phyloP scores from a whole-genome alignment of 306 rosid species.

The Trifolium subterraneum region DNA sequence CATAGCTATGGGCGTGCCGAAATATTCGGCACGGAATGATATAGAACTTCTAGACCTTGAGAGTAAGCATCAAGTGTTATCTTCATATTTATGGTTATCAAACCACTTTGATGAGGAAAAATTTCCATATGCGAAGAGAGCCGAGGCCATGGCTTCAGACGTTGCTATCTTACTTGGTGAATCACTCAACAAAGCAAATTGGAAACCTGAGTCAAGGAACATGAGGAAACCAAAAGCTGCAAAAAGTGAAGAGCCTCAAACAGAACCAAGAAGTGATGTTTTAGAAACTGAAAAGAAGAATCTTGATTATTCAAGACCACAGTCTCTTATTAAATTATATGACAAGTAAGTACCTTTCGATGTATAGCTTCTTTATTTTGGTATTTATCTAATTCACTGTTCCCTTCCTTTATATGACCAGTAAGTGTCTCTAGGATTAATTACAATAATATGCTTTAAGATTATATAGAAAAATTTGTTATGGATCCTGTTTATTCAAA shows the following conservation, averaged over 20 bases:
- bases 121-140: slow-evolving; percentile 80
- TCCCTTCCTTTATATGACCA: no score
- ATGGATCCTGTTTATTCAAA: no score
- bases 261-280: slow-evolving; percentile 22
- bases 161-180: slow-evolving; percentile 69
- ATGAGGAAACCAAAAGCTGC: slow-evolving; percentile 54
- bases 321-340: slow-evolving; percentile 49
- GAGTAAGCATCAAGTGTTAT: slow-evolving; percentile 87
- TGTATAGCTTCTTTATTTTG: slow-evolving; percentile 24
- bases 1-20: slow-evolving; percentile 88
- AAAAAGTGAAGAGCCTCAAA: slow-evolving; percentile 43
- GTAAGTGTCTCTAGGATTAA: no score
- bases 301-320: slow-evolving; percentile 57
- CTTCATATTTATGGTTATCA: slow-evolving; percentile 86
- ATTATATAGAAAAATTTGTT: no score
- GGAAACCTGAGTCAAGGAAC: slow-evolving; percentile 82
- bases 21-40: slow-evolving; percentile 72
- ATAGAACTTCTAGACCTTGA: slow-evolving; percentile 89
- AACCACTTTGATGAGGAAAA: slow-evolving; percentile 73
- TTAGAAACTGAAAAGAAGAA: slow-evolving; percentile 51
- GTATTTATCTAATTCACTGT: slow-evolving; percentile 24
- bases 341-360: slow-evolving; percentile 54
- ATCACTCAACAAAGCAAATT: slow-evolving; percentile 75
- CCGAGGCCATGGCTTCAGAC: slow-evolving; percentile 73
- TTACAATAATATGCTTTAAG: no score